Evolutionary conservation across 1,284 basidiomycete species (phyloP).

Genomic region (Anthracocystis panici-leucophaei): DNA sequence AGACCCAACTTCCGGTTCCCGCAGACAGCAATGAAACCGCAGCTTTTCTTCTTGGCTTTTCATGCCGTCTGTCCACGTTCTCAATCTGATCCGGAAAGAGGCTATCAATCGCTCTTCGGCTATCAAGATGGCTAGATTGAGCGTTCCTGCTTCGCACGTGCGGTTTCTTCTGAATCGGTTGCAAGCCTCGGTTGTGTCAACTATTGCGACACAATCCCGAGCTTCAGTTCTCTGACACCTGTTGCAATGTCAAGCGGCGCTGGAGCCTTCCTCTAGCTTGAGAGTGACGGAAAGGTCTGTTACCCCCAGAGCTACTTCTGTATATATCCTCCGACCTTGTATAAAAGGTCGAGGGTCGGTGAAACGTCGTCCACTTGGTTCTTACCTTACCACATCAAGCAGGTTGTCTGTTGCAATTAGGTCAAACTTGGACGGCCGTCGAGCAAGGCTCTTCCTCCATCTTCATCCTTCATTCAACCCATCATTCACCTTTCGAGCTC

Average conservation of each 20-base stretch:
- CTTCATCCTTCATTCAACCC: not conserved
- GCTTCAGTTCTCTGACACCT: too few relatives aligned
- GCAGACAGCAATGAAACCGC: too few relatives aligned
- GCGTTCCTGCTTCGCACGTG: conserved; percentile 7
- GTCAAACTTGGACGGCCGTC: conserved; percentile 9
- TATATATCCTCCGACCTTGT: too few relatives aligned
- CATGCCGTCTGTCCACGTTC: conserved; percentile 8
- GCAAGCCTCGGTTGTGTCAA: not conserved
- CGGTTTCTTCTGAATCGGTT: not conserved
- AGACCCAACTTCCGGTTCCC: not conserved
- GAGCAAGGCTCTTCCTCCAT: not conserved
- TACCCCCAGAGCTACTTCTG: too few relatives aligned
- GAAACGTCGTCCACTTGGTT: not conserved
- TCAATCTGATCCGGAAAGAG: too few relatives aligned
- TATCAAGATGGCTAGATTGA: too few relatives aligned
- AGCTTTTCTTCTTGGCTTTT: not conserved
- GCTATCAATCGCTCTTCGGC: too few relatives aligned
- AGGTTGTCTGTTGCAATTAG: not conserved
- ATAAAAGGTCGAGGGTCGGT: not conserved
- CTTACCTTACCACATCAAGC: not conserved
- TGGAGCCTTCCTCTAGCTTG: too few relatives aligned
- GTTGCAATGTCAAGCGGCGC: too few relatives aligned
- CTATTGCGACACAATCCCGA: not conserved
- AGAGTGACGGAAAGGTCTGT: too few relatives aligned
- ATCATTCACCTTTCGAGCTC: not conserved